Evolutionary conservation across 2,329 filamentous ascomycete species (phyloP).

Genomic region (Microdochium paspali): DNA sequence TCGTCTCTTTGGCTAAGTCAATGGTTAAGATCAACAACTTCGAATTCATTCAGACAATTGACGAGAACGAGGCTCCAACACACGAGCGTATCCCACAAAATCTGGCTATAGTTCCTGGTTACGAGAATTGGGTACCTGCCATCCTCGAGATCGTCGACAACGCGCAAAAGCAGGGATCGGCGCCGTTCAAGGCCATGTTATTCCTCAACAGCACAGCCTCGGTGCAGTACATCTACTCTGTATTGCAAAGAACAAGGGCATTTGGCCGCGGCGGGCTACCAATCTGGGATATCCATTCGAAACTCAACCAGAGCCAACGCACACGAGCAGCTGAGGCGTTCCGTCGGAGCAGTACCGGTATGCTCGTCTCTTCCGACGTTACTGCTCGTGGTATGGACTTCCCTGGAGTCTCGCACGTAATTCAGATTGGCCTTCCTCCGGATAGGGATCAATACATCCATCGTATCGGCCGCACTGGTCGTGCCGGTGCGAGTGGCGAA

Average conservation of each 20-base stretch:
- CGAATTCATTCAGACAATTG: slow-evolving; percentile 84
- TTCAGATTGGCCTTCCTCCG: slow-evolving; percentile 58
- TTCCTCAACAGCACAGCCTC: slow-evolving; percentile 77
- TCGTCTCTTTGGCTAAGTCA: slow-evolving; percentile 66
- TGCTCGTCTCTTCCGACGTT: slow-evolving; percentile 72
- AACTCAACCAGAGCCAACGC: slow-evolving; percentile 60
- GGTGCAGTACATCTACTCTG: slow-evolving; percentile 53
- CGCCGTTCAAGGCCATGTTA: slow-evolving; percentile 89
- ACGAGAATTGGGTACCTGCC: slow-evolving; percentile 68
- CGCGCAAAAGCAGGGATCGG: slow-evolving; percentile 32
- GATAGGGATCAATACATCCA: slow-evolving; percentile 68
- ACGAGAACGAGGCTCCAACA: slow-evolving; percentile 71
- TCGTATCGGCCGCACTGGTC: slow-evolving; percentile 66
- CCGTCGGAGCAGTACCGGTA: slow-evolving; percentile 49
- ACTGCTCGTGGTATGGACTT: slow-evolving; percentile 80
- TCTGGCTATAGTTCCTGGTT: slow-evolving; percentile 54
- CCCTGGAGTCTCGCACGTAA: slow-evolving; percentile 69
- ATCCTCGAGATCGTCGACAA: slow-evolving; percentile 66
- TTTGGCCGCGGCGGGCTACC: slow-evolving; percentile 26
- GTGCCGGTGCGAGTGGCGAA: slow-evolving; percentile 64
- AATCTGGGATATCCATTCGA: slow-evolving; percentile 64
- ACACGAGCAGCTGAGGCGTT: slow-evolving; percentile 66
- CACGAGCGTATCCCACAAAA: slow-evolving; percentile 79
- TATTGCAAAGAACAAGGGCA: slow-evolving; percentile 40
- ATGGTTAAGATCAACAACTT: slow-evolving; percentile 75